These are phyloP conservation scores for Kwoniella europaea DNA, from an alignment of 768 basidiomycete genomes.

Conservation along the genomic window DNA sequence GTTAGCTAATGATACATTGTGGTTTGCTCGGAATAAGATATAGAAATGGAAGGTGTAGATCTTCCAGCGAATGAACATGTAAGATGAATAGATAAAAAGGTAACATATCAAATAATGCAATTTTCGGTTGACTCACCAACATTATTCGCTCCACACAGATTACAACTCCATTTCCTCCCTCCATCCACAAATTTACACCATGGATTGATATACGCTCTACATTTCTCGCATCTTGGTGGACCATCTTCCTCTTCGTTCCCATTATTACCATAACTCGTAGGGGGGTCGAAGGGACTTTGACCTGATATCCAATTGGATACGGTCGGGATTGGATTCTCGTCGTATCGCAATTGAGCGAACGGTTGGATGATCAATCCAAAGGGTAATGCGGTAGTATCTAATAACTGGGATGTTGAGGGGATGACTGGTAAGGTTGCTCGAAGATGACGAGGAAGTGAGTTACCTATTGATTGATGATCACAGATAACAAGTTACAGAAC, in stretches of 20 bases:
- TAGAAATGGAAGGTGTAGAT: neutral
- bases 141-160: slow-evolving; percentile 83
- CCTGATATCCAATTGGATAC: slow-evolving; percentile 64
- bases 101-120: too few species aligned
- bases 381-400: slow-evolving; percentile 81
- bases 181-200: slow-evolving; percentile 86
- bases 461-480: slow-evolving; percentile 63
- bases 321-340: slow-evolving; percentile 77
- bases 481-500: neutral
- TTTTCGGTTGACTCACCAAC: slow-evolving; percentile 67
- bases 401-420: slow-evolving; percentile 77
- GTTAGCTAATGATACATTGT: neutral
- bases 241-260: slow-evolving; percentile 64
- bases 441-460: slow-evolving; percentile 87
- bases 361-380: slow-evolving; percentile 86
- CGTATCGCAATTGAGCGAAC: slow-evolving; percentile 72
- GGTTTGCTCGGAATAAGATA: neutral
- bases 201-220: slow-evolving; percentile 89
- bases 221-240: slow-evolving; percentile 81
- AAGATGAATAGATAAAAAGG: too few species aligned
- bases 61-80: too few species aligned
- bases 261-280: neutral
- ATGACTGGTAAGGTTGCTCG: slow-evolving; percentile 88
- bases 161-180: slow-evolving; percentile 88
- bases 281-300: slow-evolving; percentile 41